Percentiles rank a stretch among this genome's conserved stretches.
phyloP scores from a whole-genome alignment of 2,329 filamentous ascomycete genomes.

The Aspergillus japonicus region DNA sequence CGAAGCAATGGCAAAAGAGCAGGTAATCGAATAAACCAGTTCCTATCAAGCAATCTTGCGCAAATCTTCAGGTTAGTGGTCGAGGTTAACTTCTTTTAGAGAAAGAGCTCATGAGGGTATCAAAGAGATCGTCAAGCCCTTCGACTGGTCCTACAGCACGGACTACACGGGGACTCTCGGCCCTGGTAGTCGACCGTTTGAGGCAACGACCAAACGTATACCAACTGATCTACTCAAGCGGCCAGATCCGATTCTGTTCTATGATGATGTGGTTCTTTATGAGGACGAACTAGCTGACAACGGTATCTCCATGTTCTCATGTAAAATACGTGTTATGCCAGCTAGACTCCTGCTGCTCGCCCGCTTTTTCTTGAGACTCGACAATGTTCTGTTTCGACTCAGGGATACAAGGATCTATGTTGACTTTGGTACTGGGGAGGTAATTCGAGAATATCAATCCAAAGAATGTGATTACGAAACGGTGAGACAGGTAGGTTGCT shows the following conservation, averaged over 20 bases:
- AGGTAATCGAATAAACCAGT: conserved; percentile 45
- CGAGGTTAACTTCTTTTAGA: conserved; percentile 44
- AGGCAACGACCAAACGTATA: conserved; percentile 58
- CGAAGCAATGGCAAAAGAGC: conserved; percentile 77
- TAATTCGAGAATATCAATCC: conserved; percentile 87
- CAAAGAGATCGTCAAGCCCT: conserved; percentile 90
- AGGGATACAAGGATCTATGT: conserved; percentile 89
- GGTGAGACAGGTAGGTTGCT: conserved; percentile 65
- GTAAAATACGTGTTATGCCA: conserved; percentile 92
- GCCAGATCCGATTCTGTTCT: conserved; percentile 92
- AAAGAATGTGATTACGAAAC: conserved; percentile 78
- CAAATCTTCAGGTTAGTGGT: background rate
- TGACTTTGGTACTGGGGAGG: conserved; percentile 75
- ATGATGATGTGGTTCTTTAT: conserved; percentile 93
- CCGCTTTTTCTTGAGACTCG: conserved; percentile 88
- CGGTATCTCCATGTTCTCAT: conserved; percentile 84
- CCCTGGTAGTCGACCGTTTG: conserved; percentile 39
- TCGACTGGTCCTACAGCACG: conserved; percentile 97
- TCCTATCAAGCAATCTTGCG: background rate
- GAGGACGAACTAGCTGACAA: conserved; percentile 98
- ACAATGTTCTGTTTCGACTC: conserved; percentile 83
- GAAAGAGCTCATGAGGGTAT: conserved; percentile 80
- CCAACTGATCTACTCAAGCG: conserved; percentile 83
- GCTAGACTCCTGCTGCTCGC: conserved; percentile 79
- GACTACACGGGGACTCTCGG: conserved; percentile 73